Conservation (phyloP, 1,139 yeast genomes). For the Spencermartinsiella ligniputridi region DNA sequence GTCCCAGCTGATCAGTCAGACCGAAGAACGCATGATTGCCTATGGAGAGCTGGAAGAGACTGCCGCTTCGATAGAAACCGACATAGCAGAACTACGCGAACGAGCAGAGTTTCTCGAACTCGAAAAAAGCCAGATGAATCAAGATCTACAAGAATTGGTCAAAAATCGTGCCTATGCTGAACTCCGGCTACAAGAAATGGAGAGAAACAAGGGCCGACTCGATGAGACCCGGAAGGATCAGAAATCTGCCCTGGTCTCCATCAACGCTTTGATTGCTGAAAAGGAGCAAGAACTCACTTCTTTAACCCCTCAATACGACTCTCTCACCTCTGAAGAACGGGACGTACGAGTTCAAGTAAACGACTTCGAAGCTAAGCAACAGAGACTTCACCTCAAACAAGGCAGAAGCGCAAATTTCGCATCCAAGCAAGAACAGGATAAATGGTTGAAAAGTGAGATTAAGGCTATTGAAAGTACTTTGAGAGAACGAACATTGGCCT, state of each 20-base stretch:
- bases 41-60: conserved; percentile 39
- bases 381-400: conserved; percentile 67
- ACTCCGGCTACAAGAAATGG: conserved; percentile 25
- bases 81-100: conserved; percentile 42
- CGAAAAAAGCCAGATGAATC: conserved; percentile 46
- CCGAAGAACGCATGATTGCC: conserved; percentile 9
- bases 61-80: conserved; percentile 47
- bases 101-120: conserved; percentile 34
- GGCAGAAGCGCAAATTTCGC: conserved; percentile 63
- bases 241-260: conserved; percentile 10
- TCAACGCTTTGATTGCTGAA: conserved; percentile 12
- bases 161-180: conserved; percentile 34
- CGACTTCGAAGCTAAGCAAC: conserved; percentile 49
- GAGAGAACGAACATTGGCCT: conserved; percentile 23
- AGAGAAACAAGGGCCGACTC: conserved; percentile 16
- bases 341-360: conserved; percentile 40
- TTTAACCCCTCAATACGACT: conserved; percentile 21
- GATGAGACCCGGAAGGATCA: conserved; percentile 9
- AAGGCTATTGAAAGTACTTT: conserved; percentile 36
- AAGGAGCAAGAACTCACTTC: conserved; percentile 24
- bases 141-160: conserved; percentile 43
- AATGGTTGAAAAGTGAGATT: conserved; percentile 59
- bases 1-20: conserved; percentile 6
- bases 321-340: conserved; percentile 42
- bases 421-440: conserved; percentile 56